Conservation (phyloP, 768 basidiomycete genomes). For the Melanogaster broomeanus region DNA sequence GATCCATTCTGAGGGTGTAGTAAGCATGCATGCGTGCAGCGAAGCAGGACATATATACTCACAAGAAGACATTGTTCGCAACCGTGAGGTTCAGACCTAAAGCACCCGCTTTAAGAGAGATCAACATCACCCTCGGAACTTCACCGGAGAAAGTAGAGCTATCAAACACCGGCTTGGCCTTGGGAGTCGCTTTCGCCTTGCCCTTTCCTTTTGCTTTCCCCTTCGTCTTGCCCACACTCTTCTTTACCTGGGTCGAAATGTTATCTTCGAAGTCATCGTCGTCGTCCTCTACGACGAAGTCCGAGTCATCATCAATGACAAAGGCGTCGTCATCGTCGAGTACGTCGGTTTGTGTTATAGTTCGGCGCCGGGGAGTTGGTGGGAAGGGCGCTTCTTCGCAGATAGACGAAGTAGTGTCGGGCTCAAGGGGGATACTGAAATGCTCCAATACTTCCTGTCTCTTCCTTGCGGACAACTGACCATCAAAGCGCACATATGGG, state of each 20-base stretch:
- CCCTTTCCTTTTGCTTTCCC: slow-evolving; percentile 42
- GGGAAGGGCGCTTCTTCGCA: slow-evolving; percentile 17
- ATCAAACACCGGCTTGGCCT: slow-evolving; percentile 17
- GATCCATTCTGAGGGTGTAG: slow-evolving; percentile 64
- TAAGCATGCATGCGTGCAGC: slow-evolving; percentile 2
- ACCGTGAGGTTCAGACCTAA: slow-evolving; percentile 87
- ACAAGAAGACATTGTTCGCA: slow-evolving; percentile 86
- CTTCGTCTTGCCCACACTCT: slow-evolving; percentile 34
- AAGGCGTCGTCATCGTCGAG: slow-evolving; percentile 12
- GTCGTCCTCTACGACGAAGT: slow-evolving; percentile 34
- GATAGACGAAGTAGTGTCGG: slow-evolving; percentile 21
- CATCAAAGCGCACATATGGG: slow-evolving; percentile 79
- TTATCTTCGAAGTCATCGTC: slow-evolving; percentile 31
- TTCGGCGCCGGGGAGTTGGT: slow-evolving; percentile 5
- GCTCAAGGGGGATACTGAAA: slow-evolving; percentile 70
- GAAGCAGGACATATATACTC: slow-evolving; percentile 29
- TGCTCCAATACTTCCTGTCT: slow-evolving; percentile 75
- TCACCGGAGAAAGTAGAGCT: slow-evolving; percentile 26
- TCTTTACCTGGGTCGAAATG: slow-evolving; percentile 33
- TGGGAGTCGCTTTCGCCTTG: slow-evolving; percentile 27
- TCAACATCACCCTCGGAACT: slow-evolving; percentile 81
- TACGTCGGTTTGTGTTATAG: not conserved
- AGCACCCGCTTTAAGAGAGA: slow-evolving; percentile 86
- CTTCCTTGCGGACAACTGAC: slow-evolving; percentile 78
- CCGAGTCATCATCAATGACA: slow-evolving; percentile 34